A percentile compares a stretch with the other conserved stretches of the same genome.
Conservation (phyloP, 2,329 filamentous ascomycete genomes). For the Hypoxylon sp. region DNA sequence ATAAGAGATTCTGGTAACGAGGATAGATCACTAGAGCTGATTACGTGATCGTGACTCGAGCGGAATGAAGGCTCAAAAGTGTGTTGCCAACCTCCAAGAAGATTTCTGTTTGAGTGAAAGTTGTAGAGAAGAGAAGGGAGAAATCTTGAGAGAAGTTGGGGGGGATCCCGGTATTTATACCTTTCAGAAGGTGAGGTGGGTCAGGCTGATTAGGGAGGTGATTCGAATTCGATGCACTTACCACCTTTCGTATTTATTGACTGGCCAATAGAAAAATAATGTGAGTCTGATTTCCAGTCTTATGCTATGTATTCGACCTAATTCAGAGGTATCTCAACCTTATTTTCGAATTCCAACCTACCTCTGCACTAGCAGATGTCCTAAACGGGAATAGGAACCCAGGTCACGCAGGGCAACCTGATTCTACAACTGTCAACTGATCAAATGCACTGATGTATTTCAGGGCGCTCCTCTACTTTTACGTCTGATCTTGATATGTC, state of each 20-base stretch:
- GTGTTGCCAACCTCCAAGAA: neutral
- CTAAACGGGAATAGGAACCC: neutral
- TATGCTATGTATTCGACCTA: neutral
- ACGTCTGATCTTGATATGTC: neutral
- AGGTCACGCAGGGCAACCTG: neutral
- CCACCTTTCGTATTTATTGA: neutral
- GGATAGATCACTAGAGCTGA: neutral
- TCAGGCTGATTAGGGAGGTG: neutral
- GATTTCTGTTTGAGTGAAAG: neutral
- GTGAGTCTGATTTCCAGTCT: neutral
- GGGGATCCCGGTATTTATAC: neutral
- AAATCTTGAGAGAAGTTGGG: neutral
- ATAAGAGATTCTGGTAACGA: neutral
- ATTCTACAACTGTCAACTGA: neutral
- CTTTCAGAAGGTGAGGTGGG: neutral
- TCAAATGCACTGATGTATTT: neutral
- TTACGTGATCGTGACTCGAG: neutral
- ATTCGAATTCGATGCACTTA: neutral
- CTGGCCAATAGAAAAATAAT: neutral
- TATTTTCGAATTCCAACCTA: neutral
- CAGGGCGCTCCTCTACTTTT: neutral
- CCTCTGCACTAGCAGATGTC: neutral
- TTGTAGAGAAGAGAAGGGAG: neutral
- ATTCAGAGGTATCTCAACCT: neutral
- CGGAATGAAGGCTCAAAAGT: neutral